Base-by-base conservation (phyloP, 2,329 filamentous ascomycete species). In the Exserohilum rostratum region DNA sequence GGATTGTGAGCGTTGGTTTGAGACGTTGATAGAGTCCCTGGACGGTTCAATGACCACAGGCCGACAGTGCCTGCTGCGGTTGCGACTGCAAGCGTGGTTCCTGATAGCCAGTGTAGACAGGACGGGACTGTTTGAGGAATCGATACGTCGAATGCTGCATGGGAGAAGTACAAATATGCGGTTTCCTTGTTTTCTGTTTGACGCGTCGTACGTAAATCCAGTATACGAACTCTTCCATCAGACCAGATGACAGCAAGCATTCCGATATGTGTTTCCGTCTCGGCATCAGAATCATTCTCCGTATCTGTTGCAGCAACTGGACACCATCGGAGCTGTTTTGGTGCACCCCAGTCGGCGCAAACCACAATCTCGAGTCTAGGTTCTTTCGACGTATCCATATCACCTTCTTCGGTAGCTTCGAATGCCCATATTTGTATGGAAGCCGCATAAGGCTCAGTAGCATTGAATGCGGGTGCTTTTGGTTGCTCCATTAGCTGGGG, bases 341-440 rank as follows among this genome's bases (percentile, higher is more conserved):
- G 70, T 52, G 83, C 78, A 2, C 85, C 85, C 79, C 83, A 86
- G 18, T 84, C 76, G 2, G 81, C 80, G 60, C 83, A 85, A n/a
- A 87, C 67, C 3, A 82, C 79, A 31, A 80, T 61, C 22, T 75
- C 74, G 37, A 87, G 74, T 39, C 69, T 66, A 3, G 85, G 84
- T 13, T 75, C 62, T 7, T 55, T 62, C 0, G 62, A 66, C 59
- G 76, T 75, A 62, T 84, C 78, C 6, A 85, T 69, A 2, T 69
- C 72, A 12, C 76, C 74, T 0, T 69, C 64, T 37, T 68, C 50
- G 13, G 67, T 71, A 3, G 78, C 76, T 33, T 75, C 72, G 60
- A 87, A 83, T 5, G 79, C 75, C 85, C 85, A 87, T 6, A 88
- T 80, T 58, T 87, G 84, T 29, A 87, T 77, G 2, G 78, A 79